Conservation (phyloP, 768 basidiomycete species). For the Phlegmacium glaucopus region DNA sequence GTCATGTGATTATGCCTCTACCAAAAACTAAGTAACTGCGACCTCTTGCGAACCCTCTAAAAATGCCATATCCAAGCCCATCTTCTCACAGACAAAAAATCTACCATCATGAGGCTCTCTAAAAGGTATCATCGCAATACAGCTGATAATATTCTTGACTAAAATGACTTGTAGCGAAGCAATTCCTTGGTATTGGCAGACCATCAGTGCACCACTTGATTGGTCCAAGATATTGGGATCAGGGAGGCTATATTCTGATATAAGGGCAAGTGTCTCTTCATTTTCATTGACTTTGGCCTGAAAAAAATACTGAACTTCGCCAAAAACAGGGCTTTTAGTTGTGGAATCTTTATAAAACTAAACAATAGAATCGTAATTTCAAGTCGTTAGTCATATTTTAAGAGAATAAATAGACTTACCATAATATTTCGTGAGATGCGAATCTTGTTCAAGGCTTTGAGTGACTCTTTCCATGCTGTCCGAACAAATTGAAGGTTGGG, state of each 20-base stretch:
- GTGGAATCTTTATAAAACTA: conserved; percentile 1
- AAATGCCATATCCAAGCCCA: conserved; percentile 6
- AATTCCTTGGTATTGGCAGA: not conserved
- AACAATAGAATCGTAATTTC: not conserved
- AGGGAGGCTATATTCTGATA: conserved; percentile 7
- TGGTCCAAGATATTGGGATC: conserved; percentile 1
- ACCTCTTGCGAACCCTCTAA: conserved; percentile 3
- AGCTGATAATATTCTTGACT: conserved; percentile 2
- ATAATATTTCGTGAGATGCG: conserved; percentile 9
- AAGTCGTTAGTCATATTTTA: not conserved
- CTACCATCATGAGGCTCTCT: not conserved
- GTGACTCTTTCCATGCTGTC: conserved; percentile 5
- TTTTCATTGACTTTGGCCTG: not conserved
- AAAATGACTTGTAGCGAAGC: not conserved
- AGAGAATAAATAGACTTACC: conserved; percentile 1
- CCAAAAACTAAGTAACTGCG: not conserved
- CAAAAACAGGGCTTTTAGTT: conserved; percentile 3
- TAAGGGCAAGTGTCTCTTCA: conserved; percentile 8
- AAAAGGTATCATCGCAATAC: conserved; percentile 10
- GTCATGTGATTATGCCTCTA: not conserved
- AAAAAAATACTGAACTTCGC: conserved; percentile 17
- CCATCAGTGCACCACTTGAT: conserved; percentile 6
- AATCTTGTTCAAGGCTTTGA: not conserved
- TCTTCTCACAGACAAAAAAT: conserved; percentile 11
- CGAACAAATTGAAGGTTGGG: conserved; percentile 11